Conservation (phyloP, 2,329 filamentous ascomycete species). For the Pyrenochaeta sp. region DNA sequence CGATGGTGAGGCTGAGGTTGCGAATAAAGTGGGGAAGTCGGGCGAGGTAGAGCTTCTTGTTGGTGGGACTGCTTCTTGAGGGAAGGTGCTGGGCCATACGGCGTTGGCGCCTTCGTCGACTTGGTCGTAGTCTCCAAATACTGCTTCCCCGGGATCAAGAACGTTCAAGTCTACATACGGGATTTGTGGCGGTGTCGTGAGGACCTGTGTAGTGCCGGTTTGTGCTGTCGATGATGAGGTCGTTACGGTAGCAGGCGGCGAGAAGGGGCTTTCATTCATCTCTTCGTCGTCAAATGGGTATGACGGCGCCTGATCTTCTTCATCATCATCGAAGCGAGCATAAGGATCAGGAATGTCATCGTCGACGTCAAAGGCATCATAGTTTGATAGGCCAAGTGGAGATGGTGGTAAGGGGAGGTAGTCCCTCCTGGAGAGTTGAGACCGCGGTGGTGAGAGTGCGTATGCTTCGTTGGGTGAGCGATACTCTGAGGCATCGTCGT, state of each 20-base stretch:
- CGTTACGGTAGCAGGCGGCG: conserved; percentile 19
- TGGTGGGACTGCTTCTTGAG: neutral
- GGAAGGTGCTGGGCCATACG: conserved; percentile 29
- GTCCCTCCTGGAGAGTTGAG: conserved; percentile 29
- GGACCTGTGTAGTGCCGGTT: conserved; percentile 6
- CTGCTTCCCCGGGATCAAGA: conserved; percentile 30
- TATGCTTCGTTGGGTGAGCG: conserved; percentile 47
- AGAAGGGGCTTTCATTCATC: conserved; percentile 20
- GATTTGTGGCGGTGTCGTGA: conserved; percentile 17
- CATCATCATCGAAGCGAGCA: conserved; percentile 42
- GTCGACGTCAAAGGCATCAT: conserved; percentile 53
- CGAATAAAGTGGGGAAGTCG: conserved; percentile 26
- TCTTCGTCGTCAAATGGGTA: conserved; percentile 18
- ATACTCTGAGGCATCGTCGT: conserved; percentile 17
- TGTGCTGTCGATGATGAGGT: conserved; percentile 12
- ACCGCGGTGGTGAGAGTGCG: conserved; percentile 25
- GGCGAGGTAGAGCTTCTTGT: conserved; percentile 23
- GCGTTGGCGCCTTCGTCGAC: conserved; percentile 32
- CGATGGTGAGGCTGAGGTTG: conserved; percentile 6
- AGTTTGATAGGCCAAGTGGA: conserved; percentile 53
- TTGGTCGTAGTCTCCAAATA: conserved; percentile 37
- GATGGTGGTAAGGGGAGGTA: conserved; percentile 49
- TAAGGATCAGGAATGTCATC: conserved; percentile 42
- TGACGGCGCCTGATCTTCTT: conserved; percentile 20
- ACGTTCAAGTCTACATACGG: conserved; percentile 31